phyloP scores from a whole-genome alignment of 148 eudicot species.

The Rhododendron henanense region DNA sequence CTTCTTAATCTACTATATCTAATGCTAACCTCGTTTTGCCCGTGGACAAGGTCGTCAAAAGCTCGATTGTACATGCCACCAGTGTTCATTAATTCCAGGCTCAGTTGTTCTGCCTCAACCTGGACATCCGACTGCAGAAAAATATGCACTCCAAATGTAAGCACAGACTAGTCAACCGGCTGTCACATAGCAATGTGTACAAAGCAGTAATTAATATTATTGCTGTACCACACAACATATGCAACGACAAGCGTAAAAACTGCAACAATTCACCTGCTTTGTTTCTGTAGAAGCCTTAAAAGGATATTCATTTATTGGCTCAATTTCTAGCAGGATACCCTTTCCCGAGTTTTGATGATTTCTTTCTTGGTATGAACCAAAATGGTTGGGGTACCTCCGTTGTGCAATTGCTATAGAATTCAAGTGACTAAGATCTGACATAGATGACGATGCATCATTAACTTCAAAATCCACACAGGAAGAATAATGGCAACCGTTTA shows the following conservation, averaged over 20 bases:
- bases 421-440: no score
- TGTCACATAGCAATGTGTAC: neutral
- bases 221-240: neutral
- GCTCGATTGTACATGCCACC: constrained; percentile 61
- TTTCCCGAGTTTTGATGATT: neutral
- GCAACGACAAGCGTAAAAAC: neutral
- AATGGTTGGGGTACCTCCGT: neutral
- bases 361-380: neutral
- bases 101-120: constrained; percentile 55
- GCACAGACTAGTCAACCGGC: neutral
- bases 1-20: neutral
- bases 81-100: constrained; percentile 51
- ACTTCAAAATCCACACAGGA: neutral
- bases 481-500: neutral
- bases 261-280: constrained; percentile 28
- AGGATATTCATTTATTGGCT: constrained; percentile 13
- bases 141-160: neutral
- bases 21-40: constrained; percentile 55
- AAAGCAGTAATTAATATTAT: neutral
- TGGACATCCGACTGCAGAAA: constrained; percentile 48
- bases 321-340: constrained; percentile 14
- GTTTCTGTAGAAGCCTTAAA: constrained; percentile 33
- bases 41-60: constrained; percentile 62
- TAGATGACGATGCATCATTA: neutral
- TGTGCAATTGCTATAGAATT: neutral